These are phyloP conservation scores for Talaromyces islandicus DNA, from an alignment of 2,329 filamentous ascomycete genomes.

Conservation along the genomic window DNA sequence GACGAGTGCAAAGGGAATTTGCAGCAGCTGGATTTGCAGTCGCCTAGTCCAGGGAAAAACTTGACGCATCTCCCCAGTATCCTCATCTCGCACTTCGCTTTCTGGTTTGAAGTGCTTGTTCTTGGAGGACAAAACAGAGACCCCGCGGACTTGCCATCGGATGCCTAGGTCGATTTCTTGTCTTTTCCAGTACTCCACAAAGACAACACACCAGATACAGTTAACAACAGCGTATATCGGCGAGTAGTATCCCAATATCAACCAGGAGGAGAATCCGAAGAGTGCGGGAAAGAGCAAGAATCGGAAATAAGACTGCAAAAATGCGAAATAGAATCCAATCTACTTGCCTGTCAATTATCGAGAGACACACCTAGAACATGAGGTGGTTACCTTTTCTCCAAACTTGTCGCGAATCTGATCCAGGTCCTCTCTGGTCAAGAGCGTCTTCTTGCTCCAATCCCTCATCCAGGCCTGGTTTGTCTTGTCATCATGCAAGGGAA, in stretches of 20 bases:
- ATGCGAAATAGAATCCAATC: constrained; percentile 95
- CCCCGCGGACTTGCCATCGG: constrained; percentile 83
- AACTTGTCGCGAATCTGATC: constrained; percentile 71
- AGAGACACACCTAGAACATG: not conserved
- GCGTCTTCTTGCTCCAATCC: constrained; percentile 57
- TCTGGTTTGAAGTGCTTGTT: constrained; percentile 76
- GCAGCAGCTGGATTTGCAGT: constrained; percentile 74
- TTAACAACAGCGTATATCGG: constrained; percentile 73
- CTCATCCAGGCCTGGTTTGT: constrained; percentile 76
- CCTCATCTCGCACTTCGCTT: constrained; percentile 66
- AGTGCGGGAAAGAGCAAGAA: constrained; percentile 77
- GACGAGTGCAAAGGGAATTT: constrained; percentile 79
- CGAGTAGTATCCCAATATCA: constrained; percentile 78
- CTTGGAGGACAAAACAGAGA: constrained; percentile 73
- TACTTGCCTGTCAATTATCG: constrained; percentile 19
- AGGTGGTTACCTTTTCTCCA: constrained; percentile 51
- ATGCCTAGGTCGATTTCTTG: constrained; percentile 84
- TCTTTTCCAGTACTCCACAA: constrained; percentile 95
- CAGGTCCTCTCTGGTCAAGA: constrained; percentile 56
- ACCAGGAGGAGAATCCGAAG: constrained; percentile 73
- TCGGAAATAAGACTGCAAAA: constrained; percentile 86
- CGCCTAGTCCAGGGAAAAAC: constrained; percentile 74
- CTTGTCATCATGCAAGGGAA: constrained; percentile 70
- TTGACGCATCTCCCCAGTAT: constrained; percentile 74
- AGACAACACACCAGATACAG: constrained; percentile 78